phyloP scores from a whole-genome alignment of 1,284 basidiomycete species.

The Ganoderma meredithae region DNA sequence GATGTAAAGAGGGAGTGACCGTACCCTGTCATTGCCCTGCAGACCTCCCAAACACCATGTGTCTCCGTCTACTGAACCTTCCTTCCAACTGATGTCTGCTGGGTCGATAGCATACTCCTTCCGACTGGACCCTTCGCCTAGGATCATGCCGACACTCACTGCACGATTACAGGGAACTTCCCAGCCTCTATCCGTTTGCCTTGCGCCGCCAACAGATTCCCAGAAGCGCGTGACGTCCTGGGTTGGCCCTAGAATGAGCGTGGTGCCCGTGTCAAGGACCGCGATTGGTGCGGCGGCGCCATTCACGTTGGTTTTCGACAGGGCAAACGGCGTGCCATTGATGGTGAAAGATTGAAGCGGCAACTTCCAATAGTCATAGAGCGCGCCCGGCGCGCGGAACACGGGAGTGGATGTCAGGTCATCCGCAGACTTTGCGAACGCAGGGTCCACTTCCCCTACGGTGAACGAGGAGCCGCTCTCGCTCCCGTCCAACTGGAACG shows the following conservation, averaged over 20 bases:
- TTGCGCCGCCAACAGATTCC: constrained; percentile 50
- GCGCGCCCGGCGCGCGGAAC: constrained; percentile 44
- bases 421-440: constrained; percentile 44
- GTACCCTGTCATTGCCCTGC: constrained; percentile 60
- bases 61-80: constrained; percentile 43
- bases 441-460: constrained; percentile 56
- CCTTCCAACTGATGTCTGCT: constrained; percentile 59
- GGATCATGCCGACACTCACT: constrained; percentile 52
- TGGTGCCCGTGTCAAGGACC: constrained; percentile 66
- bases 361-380: constrained; percentile 67
- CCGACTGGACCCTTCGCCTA: constrained; percentile 49
- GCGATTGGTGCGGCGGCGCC: constrained; percentile 54
- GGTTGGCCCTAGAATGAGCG: constrained; percentile 61
- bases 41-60: constrained; percentile 67
- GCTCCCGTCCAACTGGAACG: constrained; percentile 56
- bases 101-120: constrained; percentile 58
- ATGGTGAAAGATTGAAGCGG: constrained; percentile 55
- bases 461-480: constrained; percentile 56
- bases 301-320: constrained; percentile 56
- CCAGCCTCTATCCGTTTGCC: constrained; percentile 54
- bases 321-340: constrained; percentile 47
- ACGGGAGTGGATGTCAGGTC: constrained; percentile 52
- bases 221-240: constrained; percentile 60
- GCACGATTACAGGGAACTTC: constrained; percentile 59
- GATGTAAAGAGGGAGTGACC: constrained; percentile 23